Percentiles rank a stretch among this genome's conserved stretches.
Conservation (phyloP, 2,329 filamentous ascomycete species). For the Geosmithia flava region DNA sequence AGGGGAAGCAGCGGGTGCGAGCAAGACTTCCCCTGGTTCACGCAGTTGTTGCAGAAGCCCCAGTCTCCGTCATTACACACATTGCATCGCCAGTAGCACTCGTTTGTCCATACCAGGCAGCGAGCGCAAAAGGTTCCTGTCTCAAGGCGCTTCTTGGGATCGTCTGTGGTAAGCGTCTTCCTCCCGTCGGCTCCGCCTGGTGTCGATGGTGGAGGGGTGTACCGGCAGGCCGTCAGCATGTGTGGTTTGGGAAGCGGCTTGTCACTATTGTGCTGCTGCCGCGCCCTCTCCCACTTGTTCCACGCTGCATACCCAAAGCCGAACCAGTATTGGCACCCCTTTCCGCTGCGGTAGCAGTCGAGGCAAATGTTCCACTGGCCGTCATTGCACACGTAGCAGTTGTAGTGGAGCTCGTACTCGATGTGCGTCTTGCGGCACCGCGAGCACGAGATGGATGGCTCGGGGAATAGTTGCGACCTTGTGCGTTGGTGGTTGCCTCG, state of each 20-base stretch:
- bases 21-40: constrained; percentile 71
- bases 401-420: constrained; percentile 78
- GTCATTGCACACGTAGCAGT: constrained; percentile 57
- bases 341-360: constrained; percentile 63
- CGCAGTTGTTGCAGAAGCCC: constrained; percentile 85
- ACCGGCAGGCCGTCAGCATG: constrained; percentile 45
- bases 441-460: constrained; percentile 64
- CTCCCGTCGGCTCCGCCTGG: constrained; percentile 42
- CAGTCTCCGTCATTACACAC: constrained; percentile 85
- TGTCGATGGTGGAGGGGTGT: constrained; percentile 32
- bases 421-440: constrained; percentile 61
- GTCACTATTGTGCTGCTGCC: constrained; percentile 9
- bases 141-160: constrained; percentile 57
- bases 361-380: constrained; percentile 72
- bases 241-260: constrained; percentile 26
- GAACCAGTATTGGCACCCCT: constrained; percentile 77
- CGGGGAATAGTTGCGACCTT: constrained; percentile 42
- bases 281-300: constrained; percentile 48
- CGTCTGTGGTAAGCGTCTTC: constrained; percentile 49
- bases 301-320: constrained; percentile 70
- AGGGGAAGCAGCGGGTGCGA: constrained; percentile 72
- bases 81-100: constrained; percentile 84
- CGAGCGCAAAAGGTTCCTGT: constrained; percentile 75
- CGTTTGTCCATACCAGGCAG: constrained; percentile 62
- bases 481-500: constrained; percentile 20